Conservation (phyloP, 352 stramenopile species). For the Phytophthora pisi region DNA sequence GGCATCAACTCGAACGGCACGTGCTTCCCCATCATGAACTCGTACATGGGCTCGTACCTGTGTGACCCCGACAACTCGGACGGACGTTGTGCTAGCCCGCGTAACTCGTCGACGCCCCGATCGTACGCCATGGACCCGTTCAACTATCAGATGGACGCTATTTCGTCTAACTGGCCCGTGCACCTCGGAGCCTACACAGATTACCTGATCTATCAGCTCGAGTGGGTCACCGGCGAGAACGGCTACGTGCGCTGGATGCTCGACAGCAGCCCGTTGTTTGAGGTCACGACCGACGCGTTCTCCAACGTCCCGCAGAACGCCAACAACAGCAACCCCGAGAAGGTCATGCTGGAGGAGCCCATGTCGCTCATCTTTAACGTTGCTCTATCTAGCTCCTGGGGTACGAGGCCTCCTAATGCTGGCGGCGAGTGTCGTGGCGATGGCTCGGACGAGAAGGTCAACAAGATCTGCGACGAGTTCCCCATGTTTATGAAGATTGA, state of each 20-base stretch:
- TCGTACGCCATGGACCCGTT: constrained; percentile 58
- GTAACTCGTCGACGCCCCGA: constrained; percentile 38
- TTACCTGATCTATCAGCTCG: constrained; percentile 53
- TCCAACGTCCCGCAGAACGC: constrained; percentile 43
- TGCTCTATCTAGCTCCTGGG: constrained; percentile 86
- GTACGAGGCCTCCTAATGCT: constrained; percentile 35
- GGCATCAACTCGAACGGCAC: constrained; percentile 61
- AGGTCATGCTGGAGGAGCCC: constrained; percentile 91
- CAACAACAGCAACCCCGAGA: constrained; percentile 62
- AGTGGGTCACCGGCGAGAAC: constrained; percentile 46
- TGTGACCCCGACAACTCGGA: constrained; percentile 58
- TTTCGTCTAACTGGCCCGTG: constrained; percentile 83
- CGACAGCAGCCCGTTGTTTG: constrained; percentile 81
- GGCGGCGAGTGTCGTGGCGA: constrained; percentile 31
- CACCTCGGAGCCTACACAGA: constrained; percentile 72
- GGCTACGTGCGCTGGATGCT: constrained; percentile 66
- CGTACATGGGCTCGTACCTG: constrained; percentile 57
- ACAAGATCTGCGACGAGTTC: constrained; percentile 59
- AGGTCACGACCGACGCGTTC: constrained; percentile 67
- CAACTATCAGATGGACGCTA: constrained; percentile 58
- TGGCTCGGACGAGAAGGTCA: constrained; percentile 44
- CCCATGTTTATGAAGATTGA: constrained; percentile 81
- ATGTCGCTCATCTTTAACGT: constrained; percentile 95
- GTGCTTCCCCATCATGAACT: constrained; percentile 60
- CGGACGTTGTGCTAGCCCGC: constrained; percentile 42